phyloP scores from a whole-genome alignment of 768 basidiomycete species.

The Mycena belliarum region DNA sequence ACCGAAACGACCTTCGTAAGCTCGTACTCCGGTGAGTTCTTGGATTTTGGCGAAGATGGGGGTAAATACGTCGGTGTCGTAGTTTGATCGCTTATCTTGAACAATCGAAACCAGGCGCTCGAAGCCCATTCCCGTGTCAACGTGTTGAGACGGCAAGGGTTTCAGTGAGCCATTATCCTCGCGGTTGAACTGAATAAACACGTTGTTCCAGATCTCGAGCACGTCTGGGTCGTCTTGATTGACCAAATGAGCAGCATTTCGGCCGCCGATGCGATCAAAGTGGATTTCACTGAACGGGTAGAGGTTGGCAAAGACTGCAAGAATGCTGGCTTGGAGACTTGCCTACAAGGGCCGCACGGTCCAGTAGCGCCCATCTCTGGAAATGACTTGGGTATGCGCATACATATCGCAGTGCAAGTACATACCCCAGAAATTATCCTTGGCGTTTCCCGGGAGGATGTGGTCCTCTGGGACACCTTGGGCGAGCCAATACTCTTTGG shows the following conservation, averaged over 20 bases:
- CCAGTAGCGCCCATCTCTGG: slow-evolving; percentile 98
- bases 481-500: slow-evolving; percentile 84
- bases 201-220: slow-evolving; percentile 99
- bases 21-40: slow-evolving; percentile 83
- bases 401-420: not conserved
- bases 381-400: slow-evolving; percentile 5
- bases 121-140: slow-evolving; percentile 99
- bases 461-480: slow-evolving; percentile 88
- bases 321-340: slow-evolving; percentile 18
- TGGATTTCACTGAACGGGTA: slow-evolving; percentile 84
- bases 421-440: slow-evolving; percentile 99
- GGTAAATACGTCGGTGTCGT: slow-evolving; percentile 94
- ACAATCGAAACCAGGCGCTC: slow-evolving; percentile 94
- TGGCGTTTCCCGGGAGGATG: slow-evolving; percentile 90
- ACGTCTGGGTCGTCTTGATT: slow-evolving; percentile 97
- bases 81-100: slow-evolving; percentile 91
- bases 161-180: slow-evolving; percentile 84
- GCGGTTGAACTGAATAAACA: slow-evolving; percentile 98
- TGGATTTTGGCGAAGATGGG: slow-evolving; percentile 89
- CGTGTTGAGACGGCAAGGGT: slow-evolving; percentile 86
- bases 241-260: slow-evolving; percentile 90
- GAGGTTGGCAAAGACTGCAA: slow-evolving; percentile 1
- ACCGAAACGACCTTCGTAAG: slow-evolving; percentile 90
- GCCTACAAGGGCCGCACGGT: slow-evolving; percentile 97
- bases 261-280: slow-evolving; percentile 96